phyloP scores from a whole-genome alignment of 1,284 basidiomycete species.

The Ceratobasidium papillatum region DNA sequence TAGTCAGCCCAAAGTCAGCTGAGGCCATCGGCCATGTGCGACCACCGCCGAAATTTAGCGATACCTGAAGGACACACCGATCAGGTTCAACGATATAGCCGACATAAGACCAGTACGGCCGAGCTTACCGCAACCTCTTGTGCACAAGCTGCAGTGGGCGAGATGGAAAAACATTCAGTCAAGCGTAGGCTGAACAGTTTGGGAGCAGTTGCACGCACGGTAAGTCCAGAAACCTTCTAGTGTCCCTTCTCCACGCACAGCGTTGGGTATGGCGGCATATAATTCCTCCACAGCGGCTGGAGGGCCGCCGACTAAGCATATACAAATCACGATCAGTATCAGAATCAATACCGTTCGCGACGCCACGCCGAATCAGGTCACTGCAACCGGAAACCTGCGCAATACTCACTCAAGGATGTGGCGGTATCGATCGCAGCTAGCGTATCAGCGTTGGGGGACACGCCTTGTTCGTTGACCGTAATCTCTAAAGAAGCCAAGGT shows the following conservation, averaged over 20 bases:
- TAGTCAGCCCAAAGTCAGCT: constrained; percentile 39
- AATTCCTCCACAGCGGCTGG: constrained; percentile 46
- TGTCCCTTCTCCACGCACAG: constrained; percentile 41
- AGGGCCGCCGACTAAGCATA: constrained; percentile 44
- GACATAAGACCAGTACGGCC: constrained; percentile 2
- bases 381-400: not conserved
- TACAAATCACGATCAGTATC: not conserved
- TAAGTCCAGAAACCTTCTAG: constrained; percentile 46
- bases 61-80: constrained; percentile 16
- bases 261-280: constrained; percentile 48
- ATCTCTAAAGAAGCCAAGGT: constrained; percentile 38
- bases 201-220: constrained; percentile 33
- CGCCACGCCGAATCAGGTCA: not conserved
- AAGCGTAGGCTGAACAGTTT: not conserved
- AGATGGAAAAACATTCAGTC: constrained; percentile 3
- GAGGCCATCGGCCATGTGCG: constrained; percentile 42
- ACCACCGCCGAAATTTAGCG: constrained; percentile 41
- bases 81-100: constrained; percentile 9
- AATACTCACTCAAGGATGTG: constrained; percentile 50
- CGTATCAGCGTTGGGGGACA: constrained; percentile 8
- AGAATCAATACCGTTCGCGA: not conserved
- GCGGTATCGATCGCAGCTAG: constrained; percentile 55
- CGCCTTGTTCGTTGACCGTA: constrained; percentile 45
- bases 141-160: constrained; percentile 9
- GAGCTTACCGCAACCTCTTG: constrained; percentile 34